Conservation (phyloP, 169 alveolate species). For the Eimeria zaria region DNA sequence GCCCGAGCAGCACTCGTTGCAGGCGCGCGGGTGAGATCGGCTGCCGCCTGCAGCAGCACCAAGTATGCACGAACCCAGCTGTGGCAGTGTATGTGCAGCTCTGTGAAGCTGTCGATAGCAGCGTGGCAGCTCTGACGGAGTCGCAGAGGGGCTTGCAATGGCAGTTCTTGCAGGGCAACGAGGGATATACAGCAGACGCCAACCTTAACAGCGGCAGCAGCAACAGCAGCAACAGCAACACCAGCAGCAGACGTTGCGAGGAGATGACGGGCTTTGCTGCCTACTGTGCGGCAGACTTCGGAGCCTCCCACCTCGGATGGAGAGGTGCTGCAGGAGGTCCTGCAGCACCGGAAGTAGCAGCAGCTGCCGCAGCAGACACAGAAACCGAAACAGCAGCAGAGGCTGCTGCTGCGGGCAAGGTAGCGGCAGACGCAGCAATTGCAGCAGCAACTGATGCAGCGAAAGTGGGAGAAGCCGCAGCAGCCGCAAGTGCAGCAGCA, state of each 20-base stretch:
- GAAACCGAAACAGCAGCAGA: slow-evolving; percentile 42
- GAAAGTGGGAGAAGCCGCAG: slow-evolving; percentile 48
- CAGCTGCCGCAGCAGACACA: slow-evolving; percentile 14
- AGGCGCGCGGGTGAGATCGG: slow-evolving; percentile 47
- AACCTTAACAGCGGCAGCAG: slow-evolving; percentile 40
- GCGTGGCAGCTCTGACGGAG: not conserved
- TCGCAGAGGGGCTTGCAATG: not conserved
- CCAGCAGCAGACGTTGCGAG: not conserved
- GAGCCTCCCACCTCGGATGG: not conserved
- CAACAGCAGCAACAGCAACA: slow-evolving; percentile 32
- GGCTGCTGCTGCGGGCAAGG: slow-evolving; percentile 65
- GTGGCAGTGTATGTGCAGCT: slow-evolving; percentile 44
- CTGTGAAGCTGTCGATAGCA: slow-evolving; percentile 32
- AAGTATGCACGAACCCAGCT: not conserved
- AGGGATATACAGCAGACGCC: not conserved
- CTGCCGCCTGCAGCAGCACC: slow-evolving; percentile 27
- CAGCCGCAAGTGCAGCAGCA: slow-evolving; percentile 76
- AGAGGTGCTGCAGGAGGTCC: slow-evolving; percentile 25
- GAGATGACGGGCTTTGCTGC: slow-evolving; percentile 44
- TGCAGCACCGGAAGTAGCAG: not conserved
- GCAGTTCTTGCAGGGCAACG: slow-evolving; percentile 12
- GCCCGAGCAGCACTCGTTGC: not conserved
- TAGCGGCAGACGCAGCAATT: slow-evolving; percentile 46
- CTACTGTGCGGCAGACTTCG: slow-evolving; percentile 67
- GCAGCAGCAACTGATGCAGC: slow-evolving; percentile 65